Evolutionary conservation across 2,329 filamentous ascomycete genomes (phyloP).

Genomic region (Alternaria angustiovoidea): DNA sequence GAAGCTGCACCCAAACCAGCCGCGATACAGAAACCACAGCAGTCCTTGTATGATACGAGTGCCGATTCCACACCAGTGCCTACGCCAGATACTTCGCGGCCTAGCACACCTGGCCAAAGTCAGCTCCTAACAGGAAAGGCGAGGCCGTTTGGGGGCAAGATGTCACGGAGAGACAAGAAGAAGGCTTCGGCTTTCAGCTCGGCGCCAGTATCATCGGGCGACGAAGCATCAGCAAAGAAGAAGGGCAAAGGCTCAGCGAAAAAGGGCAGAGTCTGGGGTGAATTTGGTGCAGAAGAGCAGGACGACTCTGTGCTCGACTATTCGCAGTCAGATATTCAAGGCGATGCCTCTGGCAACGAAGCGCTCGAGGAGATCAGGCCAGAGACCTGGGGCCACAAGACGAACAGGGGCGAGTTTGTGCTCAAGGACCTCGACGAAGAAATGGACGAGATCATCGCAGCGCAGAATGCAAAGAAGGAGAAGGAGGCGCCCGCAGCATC

Average conservation of each 20-base stretch:
- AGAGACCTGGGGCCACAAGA: slow-evolving; percentile 84
- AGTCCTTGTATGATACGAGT: slow-evolving; percentile 58
- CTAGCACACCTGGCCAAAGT: slow-evolving; percentile 73
- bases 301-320: slow-evolving; percentile 85
- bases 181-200: slow-evolving; percentile 63
- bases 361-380: slow-evolving; percentile 78
- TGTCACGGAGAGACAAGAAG: slow-evolving; percentile 82
- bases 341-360: slow-evolving; percentile 59
- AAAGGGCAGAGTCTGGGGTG: slow-evolving; percentile 91
- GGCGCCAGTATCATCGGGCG: slow-evolving; percentile 78
- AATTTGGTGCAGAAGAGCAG: slow-evolving; percentile 87
- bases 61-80: slow-evolving; percentile 73
- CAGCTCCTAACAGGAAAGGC: slow-evolving; percentile 77
- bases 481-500: slow-evolving; percentile 32
- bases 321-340: slow-evolving; percentile 70
- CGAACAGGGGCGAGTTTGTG: slow-evolving; percentile 89
- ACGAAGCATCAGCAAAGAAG: slow-evolving; percentile 70
- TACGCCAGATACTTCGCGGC: slow-evolving; percentile 80
- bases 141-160: slow-evolving; percentile 73
- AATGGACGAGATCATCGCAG: slow-evolving; percentile 85
- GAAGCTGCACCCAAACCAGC: slow-evolving; percentile 63
- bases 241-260: slow-evolving; percentile 72
- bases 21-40: slow-evolving; percentile 56
- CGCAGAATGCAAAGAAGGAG: slow-evolving; percentile 69
- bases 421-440: slow-evolving; percentile 93